Base-by-base conservation (phyloP, 768 basidiomycete species). In the Xanthoconium stramineum region DNA sequence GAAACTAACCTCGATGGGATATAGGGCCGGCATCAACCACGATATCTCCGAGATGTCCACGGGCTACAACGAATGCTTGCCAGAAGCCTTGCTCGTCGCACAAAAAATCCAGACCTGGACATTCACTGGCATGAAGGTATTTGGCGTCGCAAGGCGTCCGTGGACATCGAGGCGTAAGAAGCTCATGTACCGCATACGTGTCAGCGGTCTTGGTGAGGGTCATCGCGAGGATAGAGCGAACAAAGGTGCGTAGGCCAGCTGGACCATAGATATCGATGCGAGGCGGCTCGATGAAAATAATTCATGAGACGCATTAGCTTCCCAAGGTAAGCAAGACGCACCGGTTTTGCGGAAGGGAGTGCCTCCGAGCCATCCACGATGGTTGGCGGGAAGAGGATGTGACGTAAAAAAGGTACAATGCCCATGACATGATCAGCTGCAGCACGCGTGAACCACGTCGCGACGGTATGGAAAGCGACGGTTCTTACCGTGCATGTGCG, bases 251-350 rank as follows among this genome's bases (percentile, higher is more conserved):
- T 19, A 93, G 71, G 29, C 92, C 91, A 13, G 83, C 81, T 0
- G 90, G 92, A 0, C 92, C 91, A 65, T 86, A 94, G 28, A 94
- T 78, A 46, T 92, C 82, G 35, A 93, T 74, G 37, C 71, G 76
- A 0, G 83, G 82, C 76, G 44, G 58, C 56, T 82, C 42, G 8
- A 49, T 33, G 44, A 42, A 45, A 55, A 24, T 15, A n/a, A 35
- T 10, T 15, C 13, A 3, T 51, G 7, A 61, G 52, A 44, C 29
- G 43, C 29, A 36, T 35, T 6, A 35, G 39, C 24, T 17, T 46
- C 38, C 10, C 24, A 45, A 15, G 33, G 13, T 20, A 47, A 47
- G 20, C 7, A 44, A 47, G 10, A 50, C 58, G 47, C 46, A 66
- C 54, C 13, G 56, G 56, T 44, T 61, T 58, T 36, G 56, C 56